These are phyloP conservation scores for Backusella luteola DNA, from an alignment of 192 early-diverging fungal species.

Conservation along the genomic window DNA sequence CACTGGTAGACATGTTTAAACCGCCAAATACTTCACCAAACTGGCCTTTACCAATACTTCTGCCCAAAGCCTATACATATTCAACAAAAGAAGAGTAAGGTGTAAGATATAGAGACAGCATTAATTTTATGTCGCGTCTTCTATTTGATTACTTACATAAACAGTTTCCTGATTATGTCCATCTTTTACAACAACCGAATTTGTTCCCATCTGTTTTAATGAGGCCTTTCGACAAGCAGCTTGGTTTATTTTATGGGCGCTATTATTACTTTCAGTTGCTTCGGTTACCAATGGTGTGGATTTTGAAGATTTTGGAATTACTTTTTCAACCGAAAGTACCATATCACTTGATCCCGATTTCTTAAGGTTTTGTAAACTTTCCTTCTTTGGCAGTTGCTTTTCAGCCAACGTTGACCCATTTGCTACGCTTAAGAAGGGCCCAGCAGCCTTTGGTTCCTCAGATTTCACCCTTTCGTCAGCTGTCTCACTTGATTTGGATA, in stretches of 20 bases:
- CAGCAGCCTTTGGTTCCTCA: not conserved
- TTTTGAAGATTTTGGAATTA: conserved; percentile 9
- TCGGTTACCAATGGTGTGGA: conserved; percentile 9
- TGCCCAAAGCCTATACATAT: conserved; percentile 63
- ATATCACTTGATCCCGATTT: not conserved
- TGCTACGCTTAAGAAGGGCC: not conserved
- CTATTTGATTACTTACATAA: conserved; percentile 2
- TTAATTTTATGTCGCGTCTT: not conserved
- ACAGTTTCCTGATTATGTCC: not conserved
- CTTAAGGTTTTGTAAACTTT: not conserved
- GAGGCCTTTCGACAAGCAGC: conserved; percentile 3
- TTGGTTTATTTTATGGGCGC: not conserved
- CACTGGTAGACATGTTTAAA: conserved; percentile 69
- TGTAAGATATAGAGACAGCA: not conserved
- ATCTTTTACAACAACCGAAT: not conserved
- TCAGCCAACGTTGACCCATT: not conserved
- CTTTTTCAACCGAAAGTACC: not conserved
- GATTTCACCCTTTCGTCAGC: not conserved
- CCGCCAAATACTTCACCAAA: conserved; percentile 85
- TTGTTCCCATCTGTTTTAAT: conserved; percentile 4
- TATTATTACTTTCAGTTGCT: not conserved
- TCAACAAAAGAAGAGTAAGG: not conserved
- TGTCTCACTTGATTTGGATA: not conserved
- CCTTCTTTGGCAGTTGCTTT: not conserved
- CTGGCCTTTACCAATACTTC: conserved; percentile 86